Conservation (phyloP, 805 yeast genomes). For the Saturnispora galanensis region DNA sequence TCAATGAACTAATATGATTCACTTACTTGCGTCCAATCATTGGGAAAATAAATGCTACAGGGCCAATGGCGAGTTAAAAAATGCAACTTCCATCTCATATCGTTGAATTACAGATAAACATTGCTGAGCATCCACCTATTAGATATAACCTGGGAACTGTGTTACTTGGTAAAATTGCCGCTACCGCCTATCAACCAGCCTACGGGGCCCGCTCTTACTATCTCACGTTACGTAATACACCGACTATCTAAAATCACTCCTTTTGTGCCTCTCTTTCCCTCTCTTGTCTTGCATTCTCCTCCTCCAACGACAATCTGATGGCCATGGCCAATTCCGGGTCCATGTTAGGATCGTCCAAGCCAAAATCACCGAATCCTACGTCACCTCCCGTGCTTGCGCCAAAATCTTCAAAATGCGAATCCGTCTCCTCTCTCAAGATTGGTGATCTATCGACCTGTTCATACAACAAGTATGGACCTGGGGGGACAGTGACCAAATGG, state of each 20-base stretch:
- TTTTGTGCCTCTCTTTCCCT: constrained; percentile 31
- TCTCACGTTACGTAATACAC: background rate
- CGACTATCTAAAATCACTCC: background rate
- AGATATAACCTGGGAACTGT: too few relatives aligned
- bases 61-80: too few relatives aligned
- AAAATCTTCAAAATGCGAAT: constrained; percentile 32
- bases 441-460: constrained; percentile 74
- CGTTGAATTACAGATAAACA: too few relatives aligned
- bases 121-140: too few relatives aligned
- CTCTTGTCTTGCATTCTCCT: constrained; percentile 87
- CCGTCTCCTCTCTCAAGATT: constrained; percentile 49
- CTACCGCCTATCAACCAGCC: too few relatives aligned
- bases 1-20: too few relatives aligned
- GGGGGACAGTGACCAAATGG: constrained; percentile 78
- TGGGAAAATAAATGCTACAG: too few relatives aligned
- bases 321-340: constrained; percentile 98
- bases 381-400: constrained; percentile 32
- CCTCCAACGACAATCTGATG: constrained; percentile 86
- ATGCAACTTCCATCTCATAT: too few relatives aligned
- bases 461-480: constrained; percentile 76
- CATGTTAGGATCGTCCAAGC: constrained; percentile 75
- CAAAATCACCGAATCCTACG: constrained; percentile 42
- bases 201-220: background rate
- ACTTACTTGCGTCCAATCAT: too few relatives aligned
- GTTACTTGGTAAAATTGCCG: too few relatives aligned